Evolutionary conservation across 202 grass and related monocot genomes (phyloP).

Genomic region (Schoenoplectus tabernaemontani): DNA sequence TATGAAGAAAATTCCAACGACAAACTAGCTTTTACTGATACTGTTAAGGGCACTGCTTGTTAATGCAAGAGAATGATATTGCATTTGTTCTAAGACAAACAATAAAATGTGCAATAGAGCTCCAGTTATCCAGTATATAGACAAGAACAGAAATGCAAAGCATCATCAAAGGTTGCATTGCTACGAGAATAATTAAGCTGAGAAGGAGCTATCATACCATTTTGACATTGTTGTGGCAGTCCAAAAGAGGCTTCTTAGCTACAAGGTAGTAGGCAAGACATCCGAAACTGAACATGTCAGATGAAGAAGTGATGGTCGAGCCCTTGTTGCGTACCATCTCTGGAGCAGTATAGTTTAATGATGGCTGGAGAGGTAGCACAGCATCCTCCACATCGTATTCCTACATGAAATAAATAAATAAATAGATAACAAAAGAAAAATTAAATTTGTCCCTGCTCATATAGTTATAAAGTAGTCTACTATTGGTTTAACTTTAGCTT

Average conservation of each 20-base stretch:
- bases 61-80: neutral
- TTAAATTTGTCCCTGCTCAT: neutral
- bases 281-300: constrained; percentile 96
- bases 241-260: constrained; percentile 69
- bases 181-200: neutral
- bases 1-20: neutral
- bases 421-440: neutral
- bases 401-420: constrained; percentile 32
- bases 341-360: constrained; percentile 90
- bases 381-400: constrained; percentile 96
- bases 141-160: neutral
- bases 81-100: neutral
- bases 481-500: neutral
- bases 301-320: constrained; percentile 52
- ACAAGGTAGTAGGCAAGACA: constrained; percentile 91
- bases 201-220: constrained; percentile 43
- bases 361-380: constrained; percentile 84
- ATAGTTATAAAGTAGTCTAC: neutral
- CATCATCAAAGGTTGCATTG: neutral
- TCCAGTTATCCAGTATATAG: neutral
- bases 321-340: constrained; percentile 77
- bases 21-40: neutral
- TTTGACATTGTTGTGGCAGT: constrained; percentile 99
- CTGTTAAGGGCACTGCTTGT: neutral
- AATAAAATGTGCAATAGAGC: neutral